Base-by-base conservation (phyloP, 768 basidiomycete genomes). In the Kwoniella newhampshirensis region DNA sequence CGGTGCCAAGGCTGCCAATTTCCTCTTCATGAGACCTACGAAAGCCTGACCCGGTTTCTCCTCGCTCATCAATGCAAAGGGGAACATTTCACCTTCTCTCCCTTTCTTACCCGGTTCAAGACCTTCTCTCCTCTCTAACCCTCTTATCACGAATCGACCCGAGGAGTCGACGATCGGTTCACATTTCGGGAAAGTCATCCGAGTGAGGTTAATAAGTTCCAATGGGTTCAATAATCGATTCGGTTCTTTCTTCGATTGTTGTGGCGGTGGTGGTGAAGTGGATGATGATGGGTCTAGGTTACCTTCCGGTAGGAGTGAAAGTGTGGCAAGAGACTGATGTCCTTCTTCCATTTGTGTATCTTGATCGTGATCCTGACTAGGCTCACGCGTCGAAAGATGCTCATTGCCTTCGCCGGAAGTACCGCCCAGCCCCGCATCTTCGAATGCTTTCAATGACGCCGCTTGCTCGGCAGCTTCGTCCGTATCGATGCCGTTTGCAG, bases 131-230 rank as follows among this genome's bases (percentile, higher is more conserved):
- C 60, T 20, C 48, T 65, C 68, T 35, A 73, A 35, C 15, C 71
- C 71, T 12, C 46, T 46, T 11, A 73, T 67, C 3, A 73, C 59
- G 46, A 73, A 73, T 44, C 63, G 49, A 5, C 71, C 71, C 13
- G 62, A 41, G 4, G 60, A 51, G 42, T 68, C 68, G 23, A 73
- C 60, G 0, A 54, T 45, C 12, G 68, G 66, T 28, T 66, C 64
- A 23, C 63, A 63, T 21, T 68, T 61, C 15, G 66, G 66, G 46
- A 73, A 73, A 0, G 71, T 65, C 64, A 73, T 73, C 23, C 62
- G 45, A 0, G 62, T 51, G 15, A 73, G 54, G 18, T 52, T 63
- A 39, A 73, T 70, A n/a, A 73, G 56, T 39, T 73, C 71, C 18
- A 70, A 51, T 2, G 71, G 71, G 26, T 66, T 70, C 42, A 73